Evolutionary conservation across 2,329 filamentous ascomycete genomes (phyloP).

Genomic region (Hypoxylon sp.): DNA sequence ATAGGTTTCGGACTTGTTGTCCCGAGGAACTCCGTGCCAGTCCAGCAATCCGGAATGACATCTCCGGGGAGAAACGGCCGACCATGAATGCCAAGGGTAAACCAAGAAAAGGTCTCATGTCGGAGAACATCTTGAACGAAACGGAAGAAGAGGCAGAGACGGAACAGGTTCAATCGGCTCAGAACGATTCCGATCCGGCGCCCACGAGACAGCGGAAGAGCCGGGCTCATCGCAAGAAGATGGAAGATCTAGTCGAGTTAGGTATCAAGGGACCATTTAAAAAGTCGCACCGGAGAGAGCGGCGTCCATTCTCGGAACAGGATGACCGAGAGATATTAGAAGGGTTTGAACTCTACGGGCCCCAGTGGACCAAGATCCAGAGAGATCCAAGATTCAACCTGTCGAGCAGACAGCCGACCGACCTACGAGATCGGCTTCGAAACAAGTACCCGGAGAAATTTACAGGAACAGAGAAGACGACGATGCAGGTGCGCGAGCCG

Average conservation of each 20-base stretch:
- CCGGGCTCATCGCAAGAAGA: constrained; percentile 63
- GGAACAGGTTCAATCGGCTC: constrained; percentile 39
- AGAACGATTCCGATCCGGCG: constrained; percentile 48
- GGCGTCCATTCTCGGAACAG: constrained; percentile 68
- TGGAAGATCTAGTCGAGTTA: constrained; percentile 63
- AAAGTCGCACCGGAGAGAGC: constrained; percentile 66
- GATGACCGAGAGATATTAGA: constrained; percentile 70
- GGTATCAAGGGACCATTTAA: constrained; percentile 71
- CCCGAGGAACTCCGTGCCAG: constrained; percentile 65
- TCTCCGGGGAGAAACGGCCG: constrained; percentile 36
- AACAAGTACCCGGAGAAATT: constrained; percentile 71
- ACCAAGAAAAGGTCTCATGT: constrained; percentile 58
- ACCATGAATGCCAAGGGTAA: constrained; percentile 45
- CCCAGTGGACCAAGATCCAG: constrained; percentile 72
- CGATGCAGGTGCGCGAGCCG: constrained; percentile 56
- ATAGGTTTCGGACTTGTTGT: constrained; percentile 72
- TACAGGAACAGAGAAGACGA: constrained; percentile 63
- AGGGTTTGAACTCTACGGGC: constrained; percentile 67
- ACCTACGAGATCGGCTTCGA: constrained; percentile 68
- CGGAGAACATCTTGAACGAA: constrained; percentile 65
- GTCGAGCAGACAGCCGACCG: constrained; percentile 67
- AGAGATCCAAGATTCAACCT: constrained; percentile 66
- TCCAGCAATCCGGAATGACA: constrained; percentile 45
- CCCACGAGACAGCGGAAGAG: constrained; percentile 57
- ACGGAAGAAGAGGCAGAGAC: constrained; percentile 49